Base-by-base conservation (phyloP, 495 filamentous ascomycete species). In the Neurospora sublineolata region DNA sequence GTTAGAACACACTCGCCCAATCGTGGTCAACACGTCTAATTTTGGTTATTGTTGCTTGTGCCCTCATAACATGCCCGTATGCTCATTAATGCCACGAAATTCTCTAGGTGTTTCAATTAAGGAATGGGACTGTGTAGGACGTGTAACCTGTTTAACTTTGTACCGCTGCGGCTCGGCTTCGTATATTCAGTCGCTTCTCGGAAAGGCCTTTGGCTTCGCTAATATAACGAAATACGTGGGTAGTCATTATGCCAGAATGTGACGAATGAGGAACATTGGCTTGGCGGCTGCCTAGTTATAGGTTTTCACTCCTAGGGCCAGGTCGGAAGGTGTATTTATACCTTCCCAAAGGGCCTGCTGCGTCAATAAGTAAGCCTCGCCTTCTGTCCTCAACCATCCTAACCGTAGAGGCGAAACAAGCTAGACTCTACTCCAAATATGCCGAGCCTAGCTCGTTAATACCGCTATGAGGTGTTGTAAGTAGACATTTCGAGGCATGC, bases 401-500 rank as follows among this genome's bases (percentile, higher is more conserved):
- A 41, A 4, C 40, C 40, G 40, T 14, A 6, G 14, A 16, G 11
- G 40, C 40, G 4, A n/a, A 41, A 41, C 40, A 41, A 18, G 16
- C 14, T 5, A 41, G 33, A 18, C 3, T 41, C 14, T 18, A 41
- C 4, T 16, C 40, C 40, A 41, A 36, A 41, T 14, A 18, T 41
- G 40, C 4, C 40, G 40, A 11, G 40, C 40, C 14, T 14, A 41
- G 40, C 40, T 18, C 40, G 16, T 41, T 14, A 41, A 37, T 82
- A 78, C 68, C 36, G 60, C 12, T 79, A 82, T 37, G 36, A 68
- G 1, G 30, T 69, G 18, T 70, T 83, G 9, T 77, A 80, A 11
- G 60, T 79, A 30, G 80, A 80, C 37, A 76, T 79, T n/a, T 83
- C 81, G 3, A 68, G 76, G 14, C 76, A 80, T 44, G 82, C 80